Percentiles rank a stretch among this genome's conserved stretches.
phyloP scores from a whole-genome alignment of 176 grass and related monocot species.

The Puccinellia tenuiflora region DNA sequence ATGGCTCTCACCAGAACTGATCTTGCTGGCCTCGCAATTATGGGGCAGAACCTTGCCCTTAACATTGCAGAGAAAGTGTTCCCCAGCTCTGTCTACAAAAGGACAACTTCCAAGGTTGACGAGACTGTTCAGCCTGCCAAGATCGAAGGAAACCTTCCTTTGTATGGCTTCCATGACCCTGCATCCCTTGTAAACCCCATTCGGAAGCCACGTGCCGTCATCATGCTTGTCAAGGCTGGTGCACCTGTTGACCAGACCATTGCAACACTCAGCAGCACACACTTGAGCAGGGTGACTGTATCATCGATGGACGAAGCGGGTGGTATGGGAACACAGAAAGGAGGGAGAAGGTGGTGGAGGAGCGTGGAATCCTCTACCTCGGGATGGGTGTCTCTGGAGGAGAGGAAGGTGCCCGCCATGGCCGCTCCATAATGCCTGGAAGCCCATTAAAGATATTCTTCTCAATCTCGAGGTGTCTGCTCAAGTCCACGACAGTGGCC shows the following conservation, averaged over 20 bases:
- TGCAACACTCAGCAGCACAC: conserved; percentile 48
- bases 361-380: too few species aligned
- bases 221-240: too few species aligned
- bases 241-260: too few species aligned
- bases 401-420: too few species aligned
- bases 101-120: too few species aligned
- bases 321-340: conserved; percentile 90
- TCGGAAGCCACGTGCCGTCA: too few species aligned
- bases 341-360: conserved; percentile 86
- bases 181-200: too few species aligned
- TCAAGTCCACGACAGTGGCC: conserved; percentile 57
- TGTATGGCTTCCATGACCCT: too few species aligned
- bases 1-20: conserved; percentile 48
- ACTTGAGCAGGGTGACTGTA: conserved; percentile 71
- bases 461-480: conserved; percentile 77
- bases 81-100: too few species aligned
- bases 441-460: conserved; percentile 74
- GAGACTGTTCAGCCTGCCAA: too few species aligned
- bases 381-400: too few species aligned
- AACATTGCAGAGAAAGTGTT: conserved; percentile 75
- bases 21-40: conserved; percentile 58
- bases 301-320: conserved; percentile 67
- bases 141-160: too few species aligned
- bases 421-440: conserved; percentile 67
- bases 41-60: conserved; percentile 79